A percentile compares a stretch with the other conserved stretches of the same genome.
phyloP scores from a whole-genome alignment of 2,329 filamentous ascomycete genomes.

The Dothideomycetidae sp. region DNA sequence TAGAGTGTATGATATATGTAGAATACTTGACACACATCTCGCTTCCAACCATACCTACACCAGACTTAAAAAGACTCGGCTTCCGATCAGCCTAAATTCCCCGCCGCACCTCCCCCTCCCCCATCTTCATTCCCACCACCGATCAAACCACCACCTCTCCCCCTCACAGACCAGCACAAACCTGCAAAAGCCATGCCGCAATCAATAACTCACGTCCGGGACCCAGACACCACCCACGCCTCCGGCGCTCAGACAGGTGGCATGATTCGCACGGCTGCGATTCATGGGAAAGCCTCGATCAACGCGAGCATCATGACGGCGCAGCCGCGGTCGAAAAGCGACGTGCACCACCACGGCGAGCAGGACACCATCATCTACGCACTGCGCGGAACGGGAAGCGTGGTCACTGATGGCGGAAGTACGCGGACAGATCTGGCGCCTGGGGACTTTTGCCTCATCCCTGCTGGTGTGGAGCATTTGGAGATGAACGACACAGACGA shows the following conservation, averaged over 20 bases:
- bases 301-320: slow-evolving; percentile 42
- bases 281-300: slow-evolving; percentile 21
- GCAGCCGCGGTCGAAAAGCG: slow-evolving; percentile 45
- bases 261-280: slow-evolving; percentile 41
- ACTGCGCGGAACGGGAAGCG: slow-evolving; percentile 44
- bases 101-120: too few species aligned
- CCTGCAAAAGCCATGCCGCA: too few species aligned
- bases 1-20: too few species aligned
- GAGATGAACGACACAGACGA: slow-evolving; percentile 51
- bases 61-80: too few species aligned
- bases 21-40: too few species aligned
- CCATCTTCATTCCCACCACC: too few species aligned
- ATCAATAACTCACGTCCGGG: slow-evolving; percentile 3
- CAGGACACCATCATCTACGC: slow-evolving; percentile 59
- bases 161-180: too few species aligned
- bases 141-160: too few species aligned
- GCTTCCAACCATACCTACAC: too few species aligned
- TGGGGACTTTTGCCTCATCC: slow-evolving; percentile 57
- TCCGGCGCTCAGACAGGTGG: slow-evolving; percentile 34
- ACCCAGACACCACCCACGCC: slow-evolving; percentile 21
- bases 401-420: slow-evolving; percentile 44
- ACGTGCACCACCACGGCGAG: slow-evolving; percentile 55
- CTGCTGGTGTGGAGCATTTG: slow-evolving; percentile 57
- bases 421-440: slow-evolving; percentile 43
- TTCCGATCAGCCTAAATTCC: too few species aligned